A percentile compares a stretch with the other conserved stretches of the same genome.
Evolutionary conservation across 1,284 basidiomycete genomes (phyloP).

Genomic region (Melampsora americana): DNA sequence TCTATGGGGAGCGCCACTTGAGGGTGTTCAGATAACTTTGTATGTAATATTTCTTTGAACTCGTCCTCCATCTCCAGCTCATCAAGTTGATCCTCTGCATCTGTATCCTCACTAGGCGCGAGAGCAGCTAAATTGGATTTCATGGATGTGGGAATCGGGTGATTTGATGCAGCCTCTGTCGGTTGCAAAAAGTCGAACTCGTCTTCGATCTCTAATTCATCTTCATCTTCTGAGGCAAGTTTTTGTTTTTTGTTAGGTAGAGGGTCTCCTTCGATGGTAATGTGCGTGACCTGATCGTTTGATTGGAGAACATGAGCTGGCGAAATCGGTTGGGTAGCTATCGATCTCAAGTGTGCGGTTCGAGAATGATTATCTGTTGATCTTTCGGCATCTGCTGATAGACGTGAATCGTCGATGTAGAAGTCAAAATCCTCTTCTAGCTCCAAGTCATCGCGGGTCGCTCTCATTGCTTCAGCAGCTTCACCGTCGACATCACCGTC

Average conservation of each 20-base stretch:
- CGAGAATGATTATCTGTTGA: background rate
- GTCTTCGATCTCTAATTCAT: conserved; percentile 2
- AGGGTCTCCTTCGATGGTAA: background rate
- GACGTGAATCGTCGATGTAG: background rate
- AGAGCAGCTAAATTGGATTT: background rate
- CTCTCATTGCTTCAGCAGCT: conserved; percentile 28
- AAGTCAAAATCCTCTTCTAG: conserved; percentile 10
- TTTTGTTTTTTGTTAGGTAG: background rate
- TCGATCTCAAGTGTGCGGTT: background rate
- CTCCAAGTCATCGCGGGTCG: background rate
- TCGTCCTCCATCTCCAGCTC: conserved; percentile 4
- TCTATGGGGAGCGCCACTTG: background rate
- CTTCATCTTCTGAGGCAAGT: background rate
- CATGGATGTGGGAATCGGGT: background rate
- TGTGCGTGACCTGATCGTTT: background rate
- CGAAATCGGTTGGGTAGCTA: background rate
- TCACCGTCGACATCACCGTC: conserved; percentile 34
- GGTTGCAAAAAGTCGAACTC: background rate
- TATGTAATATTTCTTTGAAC: background rate
- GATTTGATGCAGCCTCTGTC: background rate
- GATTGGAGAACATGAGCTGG: background rate
- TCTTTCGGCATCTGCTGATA: background rate
- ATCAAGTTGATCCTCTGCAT: background rate
- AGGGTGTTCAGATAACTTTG: background rate
- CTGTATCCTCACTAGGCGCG: background rate